Evolutionary conservation across 2,329 filamentous ascomycete species (phyloP), one percentile per base, ranked within the genome.

Genomic region (Fusarium lateritium): DNA sequence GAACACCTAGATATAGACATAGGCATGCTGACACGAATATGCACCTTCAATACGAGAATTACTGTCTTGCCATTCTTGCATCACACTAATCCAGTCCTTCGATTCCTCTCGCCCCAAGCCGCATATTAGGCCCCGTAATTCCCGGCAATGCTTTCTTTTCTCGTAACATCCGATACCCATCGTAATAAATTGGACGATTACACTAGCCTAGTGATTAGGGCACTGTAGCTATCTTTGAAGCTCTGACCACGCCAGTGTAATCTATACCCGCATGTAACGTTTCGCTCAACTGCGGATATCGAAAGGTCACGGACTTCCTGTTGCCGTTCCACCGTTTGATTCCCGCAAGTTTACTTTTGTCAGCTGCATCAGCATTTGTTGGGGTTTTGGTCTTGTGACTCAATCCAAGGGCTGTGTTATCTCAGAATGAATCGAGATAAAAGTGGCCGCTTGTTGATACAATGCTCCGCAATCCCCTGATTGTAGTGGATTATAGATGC

Each of bases 201-300:
- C 22, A 28, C 36, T 36, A 31, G 52, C 15, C 22, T 10, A 11
- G 28, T 10, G 10, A 31, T 31, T 31, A 31, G 28, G 28, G 28
- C 5, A 31, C 22, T 44, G 28, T 19, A 17, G 33, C 39, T 54
- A 28, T 62, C 59, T 62, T 51, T 22, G 31, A 38, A 65, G 53
- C 62, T 38, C 61, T 43, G 63, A 63, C 63, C 56, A 44, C 43
- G 34, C 58, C 57, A 47, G 36, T 62, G 9, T 51, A 70, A 67
- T 55, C 55, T 63, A 49, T 65, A 62, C 52, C 61, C 65, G 45
- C 67, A 69, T 69, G 67, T 69, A 69, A 69, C 67, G 67, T 69
- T 69, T 67, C 67, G 50, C 64, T 40, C 52, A 40, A 26, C 40
- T 54, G 65, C 62, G 57, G 57, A 38, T 51, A 55, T 55, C 49